These are phyloP conservation scores for Sphagnum fallax DNA, from an alignment of 228 moss, liverwort and hornwort species.

Conservation along the genomic window DNA sequence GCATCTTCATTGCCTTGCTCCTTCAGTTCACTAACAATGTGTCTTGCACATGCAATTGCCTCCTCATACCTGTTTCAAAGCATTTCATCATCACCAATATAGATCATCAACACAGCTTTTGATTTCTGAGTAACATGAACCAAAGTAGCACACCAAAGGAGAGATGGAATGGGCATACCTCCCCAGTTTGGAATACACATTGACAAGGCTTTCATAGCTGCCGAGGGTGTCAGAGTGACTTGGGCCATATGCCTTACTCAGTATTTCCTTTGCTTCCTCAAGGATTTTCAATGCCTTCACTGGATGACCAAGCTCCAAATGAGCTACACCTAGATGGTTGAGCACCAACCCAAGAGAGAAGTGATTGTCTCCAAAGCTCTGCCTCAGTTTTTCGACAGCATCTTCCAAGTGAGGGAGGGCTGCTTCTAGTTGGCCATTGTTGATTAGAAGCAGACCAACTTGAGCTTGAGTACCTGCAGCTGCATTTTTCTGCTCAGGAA, in stretches of 20 bases:
- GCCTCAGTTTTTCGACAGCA: constrained; percentile 26
- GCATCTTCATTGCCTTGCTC: constrained; percentile 25
- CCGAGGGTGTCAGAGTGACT: constrained; percentile 4
- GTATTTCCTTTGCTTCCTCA: constrained; percentile 5
- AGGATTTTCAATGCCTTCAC: constrained; percentile 23
- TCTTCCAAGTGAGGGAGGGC: constrained; percentile 31
- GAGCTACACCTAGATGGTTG: constrained; percentile 46
- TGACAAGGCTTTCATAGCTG: constrained; percentile 36
- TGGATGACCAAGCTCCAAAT: constrained; percentile 32
- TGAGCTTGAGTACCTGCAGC: constrained; percentile 48
- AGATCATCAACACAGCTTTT: too few relatives aligned
- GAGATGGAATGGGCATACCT: constrained; percentile 10
- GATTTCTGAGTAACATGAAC: too few relatives aligned
- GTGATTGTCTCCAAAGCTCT: constrained; percentile 31
- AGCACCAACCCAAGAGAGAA: constrained; percentile 49
- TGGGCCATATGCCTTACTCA: too few relatives aligned
- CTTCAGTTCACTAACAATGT: constrained; percentile 16
- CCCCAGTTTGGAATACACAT: constrained; percentile 30
- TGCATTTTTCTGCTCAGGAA: not conserved
- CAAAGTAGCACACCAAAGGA: too few relatives aligned
- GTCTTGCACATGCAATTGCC: constrained; percentile 25
- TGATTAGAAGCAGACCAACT: constrained; percentile 44
- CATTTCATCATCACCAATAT: not conserved
- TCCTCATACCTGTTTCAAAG: constrained; percentile 22
- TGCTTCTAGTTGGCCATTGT: constrained; percentile 34